Evolutionary conservation across 2,329 filamentous ascomycete genomes (phyloP).

Genomic region (Alternaria sp.): DNA sequence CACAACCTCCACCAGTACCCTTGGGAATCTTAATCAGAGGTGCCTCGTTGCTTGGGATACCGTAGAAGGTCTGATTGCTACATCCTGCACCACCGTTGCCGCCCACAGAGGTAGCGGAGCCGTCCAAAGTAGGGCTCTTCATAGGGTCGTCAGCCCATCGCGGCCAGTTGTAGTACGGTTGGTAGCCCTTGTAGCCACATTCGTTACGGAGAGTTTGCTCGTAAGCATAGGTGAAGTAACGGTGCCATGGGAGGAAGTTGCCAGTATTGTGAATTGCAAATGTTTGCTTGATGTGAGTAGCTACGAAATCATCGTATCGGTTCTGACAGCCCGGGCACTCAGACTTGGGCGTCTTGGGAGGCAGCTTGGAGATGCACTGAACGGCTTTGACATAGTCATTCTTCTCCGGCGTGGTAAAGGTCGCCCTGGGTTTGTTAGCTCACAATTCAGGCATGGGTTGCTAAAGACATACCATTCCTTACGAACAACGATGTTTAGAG

Average conservation of each 20-base stretch:
- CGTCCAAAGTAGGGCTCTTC: conserved; percentile 64
- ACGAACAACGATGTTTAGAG: conserved; percentile 52
- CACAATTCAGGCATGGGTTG: background rate
- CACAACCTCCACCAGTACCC: conserved; percentile 64
- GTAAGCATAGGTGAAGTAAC: conserved; percentile 41
- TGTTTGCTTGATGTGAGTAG: conserved; percentile 43
- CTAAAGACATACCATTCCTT: conserved; percentile 54
- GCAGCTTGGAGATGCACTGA: conserved; percentile 39
- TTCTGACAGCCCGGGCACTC: conserved; percentile 41
- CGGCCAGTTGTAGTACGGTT: conserved; percentile 46
- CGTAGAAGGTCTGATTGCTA: conserved; percentile 36
- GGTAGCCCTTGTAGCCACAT: conserved; percentile 42
- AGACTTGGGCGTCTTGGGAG: conserved; percentile 35
- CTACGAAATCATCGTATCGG: conserved; percentile 46
- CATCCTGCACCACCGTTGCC: conserved; percentile 56
- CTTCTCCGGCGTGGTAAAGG: conserved; percentile 39
- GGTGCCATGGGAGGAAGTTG: conserved; percentile 43
- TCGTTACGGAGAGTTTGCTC: conserved; percentile 43
- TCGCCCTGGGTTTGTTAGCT: conserved; percentile 30
- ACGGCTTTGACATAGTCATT: conserved; percentile 45
- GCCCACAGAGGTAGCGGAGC: conserved; percentile 57
- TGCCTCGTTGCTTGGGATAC: conserved; percentile 32
- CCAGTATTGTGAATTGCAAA: conserved; percentile 41
- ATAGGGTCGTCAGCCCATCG: conserved; percentile 37
- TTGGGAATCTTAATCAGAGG: conserved; percentile 54